Base-by-base conservation (phyloP, 768 basidiomycete species). In the Mycena amicta region DNA sequence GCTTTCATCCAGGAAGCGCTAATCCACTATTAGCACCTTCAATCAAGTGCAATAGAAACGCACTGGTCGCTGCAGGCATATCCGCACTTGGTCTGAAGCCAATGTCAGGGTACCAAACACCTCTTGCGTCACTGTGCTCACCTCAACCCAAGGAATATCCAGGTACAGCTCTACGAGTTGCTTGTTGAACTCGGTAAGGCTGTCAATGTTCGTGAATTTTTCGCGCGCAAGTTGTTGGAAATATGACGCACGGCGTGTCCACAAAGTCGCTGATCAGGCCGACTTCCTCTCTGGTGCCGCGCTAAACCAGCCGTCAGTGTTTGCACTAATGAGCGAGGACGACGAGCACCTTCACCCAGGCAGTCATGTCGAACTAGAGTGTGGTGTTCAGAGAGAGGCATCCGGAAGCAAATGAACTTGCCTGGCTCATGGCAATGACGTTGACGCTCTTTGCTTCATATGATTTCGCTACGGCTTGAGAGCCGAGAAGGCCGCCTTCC, bases 1-100 rank as follows among this genome's bases (percentile, higher is more conserved):
- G 89, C 92, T 76, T 89, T 91, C 55, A 73, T 74, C 92, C 92
- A 95, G 29, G 91, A 91, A 66, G 92, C 92, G 67, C 80, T 78
- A 62, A 26, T 63, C 70, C 59, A 74, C 69, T 64, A 69, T 67
- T 61, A 66, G 65, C 52, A 40, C 52, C 46, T 51, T 50, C 45
- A 62, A 65, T 60, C 55, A 70, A 66, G 64, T 66, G 64, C 69
- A 71, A 68, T 62, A 67, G 63, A 63, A 65, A 50, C 80, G 69
- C 75, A 93, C 90, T 95, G 93, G 73, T 96, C 94, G 65, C 90
- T 92, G 80, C 94, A 97, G 52, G 93, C 93, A 68, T 97, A 96
- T 31, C 91, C 93, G 75, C 95, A 96, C 77, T 89, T 80, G 56
- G 95, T 97, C 79, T 92, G 23, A 53, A n/a, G n/a, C n/a, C n/a